These are phyloP conservation scores for Pestalotiopsis sp. DNA, from an alignment of 2,329 filamentous ascomycete genomes.

Conservation along the genomic window DNA sequence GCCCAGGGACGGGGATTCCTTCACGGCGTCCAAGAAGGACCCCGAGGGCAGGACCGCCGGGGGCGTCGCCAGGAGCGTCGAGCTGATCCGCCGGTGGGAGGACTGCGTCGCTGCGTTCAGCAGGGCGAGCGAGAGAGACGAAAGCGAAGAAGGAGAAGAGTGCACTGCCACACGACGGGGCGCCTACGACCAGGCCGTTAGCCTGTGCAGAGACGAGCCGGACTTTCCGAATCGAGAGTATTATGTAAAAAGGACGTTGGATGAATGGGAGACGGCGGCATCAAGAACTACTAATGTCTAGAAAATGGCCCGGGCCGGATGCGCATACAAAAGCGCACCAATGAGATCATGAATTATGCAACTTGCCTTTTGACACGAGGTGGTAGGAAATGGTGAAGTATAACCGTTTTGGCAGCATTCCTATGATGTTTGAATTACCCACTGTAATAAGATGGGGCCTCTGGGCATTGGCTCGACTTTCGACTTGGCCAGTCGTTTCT, in stretches of 20 bases:
- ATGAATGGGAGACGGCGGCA: not conserved
- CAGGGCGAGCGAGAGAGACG: not conserved
- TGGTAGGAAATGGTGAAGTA: not conserved
- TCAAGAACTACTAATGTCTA: not conserved
- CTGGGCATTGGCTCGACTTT: no score
- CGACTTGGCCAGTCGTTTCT: no score
- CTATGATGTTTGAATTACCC: no score
- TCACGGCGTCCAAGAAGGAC: conserved; percentile 23
- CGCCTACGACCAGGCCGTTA: not conserved
- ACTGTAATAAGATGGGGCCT: no score
- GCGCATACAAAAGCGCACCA: no score
- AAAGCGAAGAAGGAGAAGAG: not conserved
- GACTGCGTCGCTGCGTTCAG: not conserved
- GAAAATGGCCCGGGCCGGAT: not conserved
- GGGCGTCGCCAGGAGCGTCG: conserved; percentile 21
- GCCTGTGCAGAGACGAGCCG: not conserved
- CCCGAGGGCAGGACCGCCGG: conserved; percentile 20
- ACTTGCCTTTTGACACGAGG: not conserved
- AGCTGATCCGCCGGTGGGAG: conserved; percentile 11
- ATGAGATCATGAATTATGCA: not conserved
- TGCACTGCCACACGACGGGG: not conserved
- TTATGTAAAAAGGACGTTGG: not conserved
- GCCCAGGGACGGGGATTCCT: conserved; percentile 25
- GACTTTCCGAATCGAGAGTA: conserved; percentile 1
- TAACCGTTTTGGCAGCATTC: not conserved